Evolutionary conservation across 2,329 filamentous ascomycete species (phyloP), one percentile per base, ranked within the genome.

Genomic region (Epichloe baconii): DNA sequence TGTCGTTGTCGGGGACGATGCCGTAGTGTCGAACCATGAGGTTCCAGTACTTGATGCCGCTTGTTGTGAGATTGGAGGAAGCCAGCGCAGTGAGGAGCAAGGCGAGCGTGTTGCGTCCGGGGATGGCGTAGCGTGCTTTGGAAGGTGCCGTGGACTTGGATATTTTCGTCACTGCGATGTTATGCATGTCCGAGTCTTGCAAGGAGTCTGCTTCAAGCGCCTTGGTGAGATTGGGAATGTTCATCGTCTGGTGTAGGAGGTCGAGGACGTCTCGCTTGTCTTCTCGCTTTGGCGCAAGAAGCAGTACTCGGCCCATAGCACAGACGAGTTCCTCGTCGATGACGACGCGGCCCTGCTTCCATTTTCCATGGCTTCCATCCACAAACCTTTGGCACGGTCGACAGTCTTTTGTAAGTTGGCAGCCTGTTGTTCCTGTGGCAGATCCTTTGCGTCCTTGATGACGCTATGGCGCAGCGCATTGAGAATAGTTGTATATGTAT

Each of bases 401-500:
- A 94, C 71, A 3, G 75, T 74, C 36, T 71, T 70, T 19, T 67
- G 62, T 44, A 64, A 64, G 53, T 67, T 65, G 42, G 62, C 62
- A 8, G 60, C 50, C 21, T 64, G 59, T 52, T 72, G 61, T 15
- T 66, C 59, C 3, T 58, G 53, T 1, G 59, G 38, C 4, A 67
- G 51, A 12, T 60, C 55, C 45, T 60, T 63, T 41, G 53, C 55
- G 26, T 58, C 62, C 3, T 59, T 55, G 34, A 58, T 26, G 14
- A 56, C 58, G 43, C 65, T 56, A 50, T 65, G 54, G 46, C 80
- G 78, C 47, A 97, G 76, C 3, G 85, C 86, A 60, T 89, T 86
- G 48, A 98, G 65, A 54, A 98, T 85, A 44, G 81, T 89, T 1
- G 86, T 86, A 62, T 88, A 98, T 0, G 91, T 96, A 46, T 50